Percentiles rank a stretch among this genome's conserved stretches.
These are phyloP conservation scores for Tolypocladium pustulatum DNA, from an alignment of 2,329 filamentous ascomycete species.

Conservation along the genomic window DNA sequence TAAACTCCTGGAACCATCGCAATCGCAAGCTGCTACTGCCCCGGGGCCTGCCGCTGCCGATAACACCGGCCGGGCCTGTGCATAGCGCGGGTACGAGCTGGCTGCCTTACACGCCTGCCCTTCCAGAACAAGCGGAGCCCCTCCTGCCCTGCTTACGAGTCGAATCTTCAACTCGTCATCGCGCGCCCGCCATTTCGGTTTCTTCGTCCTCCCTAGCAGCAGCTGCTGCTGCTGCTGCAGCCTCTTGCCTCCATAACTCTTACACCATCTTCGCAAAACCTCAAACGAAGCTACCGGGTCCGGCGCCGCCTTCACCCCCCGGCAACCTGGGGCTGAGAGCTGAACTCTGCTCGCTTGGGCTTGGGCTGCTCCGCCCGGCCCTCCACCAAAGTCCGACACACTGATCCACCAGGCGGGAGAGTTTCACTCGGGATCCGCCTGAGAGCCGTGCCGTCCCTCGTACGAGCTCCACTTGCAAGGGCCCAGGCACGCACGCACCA, in stretches of 20 bases:
- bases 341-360: not conserved
- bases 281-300: not conserved
- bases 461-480: constrained; percentile 1
- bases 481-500: not conserved
- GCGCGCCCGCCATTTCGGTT: not conserved
- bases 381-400: not conserved
- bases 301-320: not conserved
- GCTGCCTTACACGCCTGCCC: not conserved
- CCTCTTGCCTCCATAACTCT: not conserved
- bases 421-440: not conserved
- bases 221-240: not conserved
- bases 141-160: not conserved
- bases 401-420: not conserved
- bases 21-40: not conserved
- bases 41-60: not conserved
- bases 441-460: constrained; percentile 1
- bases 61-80: not conserved
- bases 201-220: not conserved
- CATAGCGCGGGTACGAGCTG: not conserved
- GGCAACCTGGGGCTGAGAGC: not conserved
- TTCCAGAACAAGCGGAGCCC: not conserved
- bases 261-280: not conserved
- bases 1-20: not conserved
- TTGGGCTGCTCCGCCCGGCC: not conserved
- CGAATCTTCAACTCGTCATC: not conserved